Evolutionary conservation across 345 rosid genomes (phyloP), one percentile per base, ranked within the genome.

Genomic region (Euphorbia tirucalli): DNA sequence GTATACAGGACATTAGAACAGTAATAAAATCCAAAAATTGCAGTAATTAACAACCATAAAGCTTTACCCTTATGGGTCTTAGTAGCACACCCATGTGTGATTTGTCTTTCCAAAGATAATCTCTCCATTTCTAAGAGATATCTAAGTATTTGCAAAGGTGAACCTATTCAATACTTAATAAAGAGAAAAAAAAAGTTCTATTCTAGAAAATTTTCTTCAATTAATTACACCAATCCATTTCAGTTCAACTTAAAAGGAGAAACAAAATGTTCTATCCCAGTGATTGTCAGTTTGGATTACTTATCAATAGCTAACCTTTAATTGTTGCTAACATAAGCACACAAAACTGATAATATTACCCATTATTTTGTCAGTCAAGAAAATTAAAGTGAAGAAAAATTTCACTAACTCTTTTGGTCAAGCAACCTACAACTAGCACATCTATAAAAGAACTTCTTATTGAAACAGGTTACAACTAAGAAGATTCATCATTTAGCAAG

Each of bases 361-460:
- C n/a, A n/a, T n/a, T n/a, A n/a, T n/a, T n/a, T n/a, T n/a, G n/a
- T n/a, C n/a, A n/a, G n/a, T n/a, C n/a, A n/a, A n/a, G n/a, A n/a
- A n/a, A n/a, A n/a, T n/a, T n/a, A n/a, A n/a, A n/a, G n/a, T n/a
- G n/a, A n/a, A n/a, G n/a, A n/a, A n/a, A n/a, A n/a, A n/a, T n/a
- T n/a, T n/a, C n/a, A n/a, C n/a, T n/a, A 58, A 49, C 11, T 11
- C 28, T 69, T 69, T 21, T 28, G 21, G 37, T 7, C 35, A 1
- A 18, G 25, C 3, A 50, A 46, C 5, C 3, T 14, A 5, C 37
- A 2, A 32, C 37, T 32, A 32, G 37, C 37, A 32, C 37, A 32
- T 32, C 37, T 32, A 25, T 32, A 59, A 49, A n/a, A 63, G 66
- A 43, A 49, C 56, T 63, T 67, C 71, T 64, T 64, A 69, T 57